phyloP scores from a whole-genome alignment of 1,139 yeast genomes.

The Zygosaccharomyces sapae region DNA sequence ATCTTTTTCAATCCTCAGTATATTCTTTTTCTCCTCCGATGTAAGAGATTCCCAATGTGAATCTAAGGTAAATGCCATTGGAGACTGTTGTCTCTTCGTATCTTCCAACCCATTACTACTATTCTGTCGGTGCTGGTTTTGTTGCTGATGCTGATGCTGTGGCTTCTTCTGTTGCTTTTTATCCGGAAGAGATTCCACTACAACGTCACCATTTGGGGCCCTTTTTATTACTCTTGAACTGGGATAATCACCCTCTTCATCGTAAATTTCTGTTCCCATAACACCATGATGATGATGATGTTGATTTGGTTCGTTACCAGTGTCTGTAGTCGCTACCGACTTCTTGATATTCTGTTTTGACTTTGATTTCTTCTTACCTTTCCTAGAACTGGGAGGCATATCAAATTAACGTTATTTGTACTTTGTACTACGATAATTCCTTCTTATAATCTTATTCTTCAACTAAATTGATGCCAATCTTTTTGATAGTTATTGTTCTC shows the following conservation, averaged over 20 bases:
- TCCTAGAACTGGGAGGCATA: slow-evolving; percentile 29
- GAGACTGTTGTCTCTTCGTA: slow-evolving; percentile 42
- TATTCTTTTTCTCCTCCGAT: slow-evolving; percentile 54
- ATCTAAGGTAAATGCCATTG: slow-evolving; percentile 28
- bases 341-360: slow-evolving; percentile 19
- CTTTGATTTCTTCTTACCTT: slow-evolving; percentile 31
- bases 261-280: slow-evolving; percentile 46
- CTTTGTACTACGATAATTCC: not conserved
- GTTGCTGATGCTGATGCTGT: not conserved
- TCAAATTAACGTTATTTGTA: not conserved
- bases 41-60: slow-evolving; percentile 65
- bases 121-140: not conserved
- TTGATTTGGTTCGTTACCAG: not conserved
- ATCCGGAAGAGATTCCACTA: slow-evolving; percentile 44
- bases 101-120: slow-evolving; percentile 38
- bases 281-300: slow-evolving; percentile 5
- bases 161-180: slow-evolving; percentile 5
- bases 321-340: slow-evolving; percentile 3
- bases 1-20: slow-evolving; percentile 65
- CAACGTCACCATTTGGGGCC: slow-evolving; percentile 69
- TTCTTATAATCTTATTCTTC: not conserved
- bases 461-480: slow-evolving; percentile 17
- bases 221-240: slow-evolving; percentile 67
- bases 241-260: slow-evolving; percentile 64
- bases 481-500: slow-evolving; percentile 10